Evolutionary conservation across 2,329 filamentous ascomycete species (phyloP), one percentile per base, ranked within the genome.

Genomic region (Fusarium subtropicale): DNA sequence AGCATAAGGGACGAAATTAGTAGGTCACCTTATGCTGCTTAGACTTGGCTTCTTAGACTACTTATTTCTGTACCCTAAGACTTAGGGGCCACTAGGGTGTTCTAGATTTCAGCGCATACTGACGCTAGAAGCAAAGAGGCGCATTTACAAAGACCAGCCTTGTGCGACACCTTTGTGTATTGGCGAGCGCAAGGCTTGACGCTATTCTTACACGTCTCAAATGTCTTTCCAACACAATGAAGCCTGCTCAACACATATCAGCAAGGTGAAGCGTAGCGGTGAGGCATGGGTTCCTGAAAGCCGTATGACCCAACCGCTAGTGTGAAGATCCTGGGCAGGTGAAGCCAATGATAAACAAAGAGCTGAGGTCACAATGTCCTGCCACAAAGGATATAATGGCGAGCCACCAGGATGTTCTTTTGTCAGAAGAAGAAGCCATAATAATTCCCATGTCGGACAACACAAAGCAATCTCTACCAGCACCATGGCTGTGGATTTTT

Each of bases 401-500:
- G 0, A 31, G 7, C 16, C 5, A n/a, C 3, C 3, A 20, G 26
- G 44, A 1, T 20, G 5, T 7, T 10, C 12, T 31, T 31, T 20
- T 20, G n/a, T 3, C 10, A 20, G 10, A 6, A 20, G 13, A 10
- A 7, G 7, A 46, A 46, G 4, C 44, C 7, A 46, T 3, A 2
- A 7, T 20, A 31, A 30, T 16, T 45, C 6, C n/a, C n/a, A 10
- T 12, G 7, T 44, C 15, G 1, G 18, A 26, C 10, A 18, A 3
- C 22, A 18, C 10, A 26, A 26, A 26, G 24, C 0, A 26, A 18
- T 18, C 3, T 8, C 15, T 10, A 0, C 22, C 18, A 16, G 4
- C 2, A 5, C 22, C 10, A 1, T 26, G 9, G 1, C 5, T 44
- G 10, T 0, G 4, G 18, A 24, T 18, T 16, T 0, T 10, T 24